These are phyloP conservation scores for Rhizopus arrhizus DNA, from an alignment of 371 early-diverging fungal genomes.

Conservation along the genomic window DNA sequence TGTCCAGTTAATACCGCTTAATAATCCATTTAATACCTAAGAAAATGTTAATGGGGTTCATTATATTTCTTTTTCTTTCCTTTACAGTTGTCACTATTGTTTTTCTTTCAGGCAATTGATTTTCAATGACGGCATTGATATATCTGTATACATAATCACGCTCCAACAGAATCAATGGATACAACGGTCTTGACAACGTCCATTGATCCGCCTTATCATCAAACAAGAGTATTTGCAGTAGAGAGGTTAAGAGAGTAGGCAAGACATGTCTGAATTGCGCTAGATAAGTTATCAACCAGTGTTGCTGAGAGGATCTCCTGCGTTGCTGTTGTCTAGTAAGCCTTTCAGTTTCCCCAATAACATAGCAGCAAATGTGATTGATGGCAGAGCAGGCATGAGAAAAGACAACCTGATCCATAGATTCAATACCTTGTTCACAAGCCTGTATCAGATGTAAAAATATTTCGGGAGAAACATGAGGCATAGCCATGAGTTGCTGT, in stretches of 20 bases:
- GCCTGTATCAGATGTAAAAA: constrained; percentile 66
- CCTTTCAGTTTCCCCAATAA: constrained; percentile 64
- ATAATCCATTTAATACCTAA: constrained; percentile 57
- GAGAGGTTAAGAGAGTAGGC: constrained; percentile 60
- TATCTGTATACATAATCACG: constrained; percentile 73
- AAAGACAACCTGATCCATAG: constrained; percentile 56
- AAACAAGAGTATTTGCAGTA: constrained; percentile 77
- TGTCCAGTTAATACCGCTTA: constrained; percentile 71
- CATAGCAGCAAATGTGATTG: constrained; percentile 71
- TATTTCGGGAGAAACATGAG: constrained; percentile 51
- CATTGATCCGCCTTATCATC: constrained; percentile 83
- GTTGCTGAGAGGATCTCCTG: constrained; percentile 18
- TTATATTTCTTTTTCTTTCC: background rate
- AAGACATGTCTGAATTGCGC: constrained; percentile 60
- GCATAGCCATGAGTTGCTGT: constrained; percentile 61
- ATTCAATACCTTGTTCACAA: constrained; percentile 62
- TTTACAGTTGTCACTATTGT: constrained; percentile 67
- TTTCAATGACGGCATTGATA: constrained; percentile 64
- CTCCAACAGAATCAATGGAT: constrained; percentile 76
- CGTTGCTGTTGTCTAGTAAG: constrained; percentile 34
- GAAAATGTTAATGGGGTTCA: background rate
- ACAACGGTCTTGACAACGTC: constrained; percentile 81
- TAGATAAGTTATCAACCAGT: constrained; percentile 54
- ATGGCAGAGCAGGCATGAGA: constrained; percentile 74
- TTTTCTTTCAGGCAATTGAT: constrained; percentile 74